Evolutionary conservation across 2,329 filamentous ascomycete genomes (phyloP), one percentile per base, ranked within the genome.

Genomic region (Trichoderma atrobrunneum): DNA sequence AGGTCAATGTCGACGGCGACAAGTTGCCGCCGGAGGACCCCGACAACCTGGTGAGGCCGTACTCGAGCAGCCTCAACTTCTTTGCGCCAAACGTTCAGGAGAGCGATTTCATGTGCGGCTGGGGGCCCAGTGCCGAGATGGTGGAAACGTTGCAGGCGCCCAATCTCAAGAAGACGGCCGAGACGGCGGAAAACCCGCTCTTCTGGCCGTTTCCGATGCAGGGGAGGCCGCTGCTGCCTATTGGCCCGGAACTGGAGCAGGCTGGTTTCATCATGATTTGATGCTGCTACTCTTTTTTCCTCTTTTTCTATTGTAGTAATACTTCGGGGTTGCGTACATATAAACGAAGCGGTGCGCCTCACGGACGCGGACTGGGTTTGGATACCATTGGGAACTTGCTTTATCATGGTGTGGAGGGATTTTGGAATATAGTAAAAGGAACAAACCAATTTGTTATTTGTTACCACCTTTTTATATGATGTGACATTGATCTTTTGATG

Each of bases 201-300:
- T 89, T 89, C 75, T 90, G 88, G 88, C 87, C 87, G 0, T 89
- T 89, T 73, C 87, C 88, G 0, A 86, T 89, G 85, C 87, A 89
- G 74, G 87, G 87, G 0, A 82, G 87, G 26, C 87, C 87, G 3
- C 86, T 89, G 72, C 74, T 89, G 32, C 84, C 86, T 0, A 81
- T 78, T 0, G 86, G 86, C 0, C 76, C 81, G 34, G 81, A 84
- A 64, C 75, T 90, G 67, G 81, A 85, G 74, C 83, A 86, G 34
- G 86, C 87, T 2, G 88, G 88, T 0, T 90, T 90, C 76, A 82
- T 81, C 28, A 72, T 84, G 26, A 39, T 86, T 5, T 84, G 74
- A 48, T 26, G 48, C 12, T 8, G 48, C 11, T 36, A 7, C 7
- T 30, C n/a, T 14, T 57, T 18, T 63, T 63, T 26, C 32, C 16